Evolutionary conservation across 305 asterid genomes (phyloP), one percentile per base, ranked within the genome.

Genomic region (Petunia hybrid): DNA sequence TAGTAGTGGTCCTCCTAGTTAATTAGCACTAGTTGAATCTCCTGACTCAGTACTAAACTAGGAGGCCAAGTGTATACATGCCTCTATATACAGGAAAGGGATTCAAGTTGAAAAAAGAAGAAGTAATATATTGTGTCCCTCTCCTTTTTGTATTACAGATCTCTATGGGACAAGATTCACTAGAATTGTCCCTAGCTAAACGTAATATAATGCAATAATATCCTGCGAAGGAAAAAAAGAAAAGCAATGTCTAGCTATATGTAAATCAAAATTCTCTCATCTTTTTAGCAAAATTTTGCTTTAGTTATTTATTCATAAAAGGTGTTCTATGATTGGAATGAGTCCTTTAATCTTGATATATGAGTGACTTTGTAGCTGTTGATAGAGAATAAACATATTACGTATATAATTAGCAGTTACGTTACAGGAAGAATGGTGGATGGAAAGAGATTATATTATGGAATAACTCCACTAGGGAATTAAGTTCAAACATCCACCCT

Each of bases 391-490:
- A 7, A 59, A 16, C 8, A n/a, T n/a, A n/a, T 22, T 5, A 13
- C 1, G 4, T 2, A n/a, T n/a, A 14, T 56, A 14, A 13, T 13
- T 56, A 8, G 31, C 62, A 14, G n/a, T 14, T 4, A 4, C 2
- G 22, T 42, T 42, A 8, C 8, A 42, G 40, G 56, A 43, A 42
- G 74, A 42, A 4, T 68, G 76, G 77, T 71, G 3, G 77, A 45
- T 71, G 77, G 61, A 4, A 9, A 22, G 77, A 45, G 3, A 70
- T 45, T 70, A 70, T 51, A 31, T 22, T 1, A 31, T 45, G 77
- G 22, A 62, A 74, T 22, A 16, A 62, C 41, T 81, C 48, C 60
- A 51, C 48, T 43, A 70, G 40, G 57, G 77, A 70, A 5, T 9
- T 51, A 22, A 51, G 2, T 69, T 40, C 6, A 46, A 3, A 46